Conservation (phyloP, 495 filamentous ascomycete genomes). For the Lichina pygmaea region DNA sequence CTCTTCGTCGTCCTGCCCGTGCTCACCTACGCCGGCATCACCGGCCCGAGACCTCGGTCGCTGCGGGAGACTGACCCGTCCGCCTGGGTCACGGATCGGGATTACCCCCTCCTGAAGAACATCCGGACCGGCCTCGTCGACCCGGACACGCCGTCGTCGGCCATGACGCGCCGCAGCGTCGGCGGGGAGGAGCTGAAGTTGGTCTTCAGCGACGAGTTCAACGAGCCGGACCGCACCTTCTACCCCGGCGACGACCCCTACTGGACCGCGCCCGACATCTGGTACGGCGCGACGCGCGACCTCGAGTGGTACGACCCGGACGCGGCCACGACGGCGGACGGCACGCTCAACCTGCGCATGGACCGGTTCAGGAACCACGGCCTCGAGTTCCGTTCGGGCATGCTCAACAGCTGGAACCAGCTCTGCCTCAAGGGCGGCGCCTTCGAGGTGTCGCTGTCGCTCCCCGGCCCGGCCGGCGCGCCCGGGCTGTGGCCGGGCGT, state of each 20-base stretch:
- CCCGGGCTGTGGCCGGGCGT: slow-evolving; percentile 12
- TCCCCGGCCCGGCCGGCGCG: slow-evolving; percentile 9
- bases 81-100: slow-evolving; percentile 8
- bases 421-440: slow-evolving; percentile 11
- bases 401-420: slow-evolving; percentile 13
- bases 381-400: slow-evolving; percentile 10
- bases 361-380: slow-evolving; percentile 9
- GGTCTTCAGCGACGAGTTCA: slow-evolving; percentile 14
- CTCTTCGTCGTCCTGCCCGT: slow-evolving; percentile 21
- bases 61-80: slow-evolving; percentile 2
- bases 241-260: slow-evolving; percentile 11
- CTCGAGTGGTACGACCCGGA: slow-evolving; percentile 14
- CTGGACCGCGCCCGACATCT: slow-evolving; percentile 8
- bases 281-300: slow-evolving; percentile 12
- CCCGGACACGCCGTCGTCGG: slow-evolving; percentile 9
- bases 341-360: slow-evolving; percentile 9
- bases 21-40: slow-evolving; percentile 12
- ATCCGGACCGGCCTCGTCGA: slow-evolving; percentile 9
- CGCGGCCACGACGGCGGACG: slow-evolving; percentile 8
- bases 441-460: slow-evolving; percentile 10
- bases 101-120: slow-evolving; percentile 10
- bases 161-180: slow-evolving; percentile 3
- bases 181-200: slow-evolving; percentile 8
- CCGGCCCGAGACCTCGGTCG: slow-evolving; percentile 6
- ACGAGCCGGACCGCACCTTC: slow-evolving; percentile 8